phyloP scores from a whole-genome alignment of 192 early-diverging fungal species.

The Linnemannia schmuckeri region DNA sequence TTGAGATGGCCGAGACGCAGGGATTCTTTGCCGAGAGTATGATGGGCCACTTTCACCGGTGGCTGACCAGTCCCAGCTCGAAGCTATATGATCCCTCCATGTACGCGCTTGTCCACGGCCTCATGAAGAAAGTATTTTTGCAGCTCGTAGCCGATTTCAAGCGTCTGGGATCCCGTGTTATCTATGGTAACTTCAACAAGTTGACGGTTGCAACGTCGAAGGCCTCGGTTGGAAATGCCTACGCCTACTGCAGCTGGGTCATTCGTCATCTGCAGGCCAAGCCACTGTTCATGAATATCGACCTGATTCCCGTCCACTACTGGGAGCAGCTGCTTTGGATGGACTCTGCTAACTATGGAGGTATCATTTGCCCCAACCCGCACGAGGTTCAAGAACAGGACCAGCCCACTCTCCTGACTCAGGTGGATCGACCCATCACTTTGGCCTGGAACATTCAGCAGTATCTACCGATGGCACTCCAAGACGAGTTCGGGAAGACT shows the following conservation, averaged over 20 bases:
- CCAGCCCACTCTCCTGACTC: conserved; percentile 25
- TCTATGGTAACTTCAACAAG: conserved; percentile 86
- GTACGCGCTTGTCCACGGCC: conserved; percentile 79
- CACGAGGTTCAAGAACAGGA: conserved; percentile 50
- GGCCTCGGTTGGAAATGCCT: conserved; percentile 76
- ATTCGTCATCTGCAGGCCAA: conserved; percentile 76
- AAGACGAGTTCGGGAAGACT: conserved; percentile 76
- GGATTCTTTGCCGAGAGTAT: conserved; percentile 80
- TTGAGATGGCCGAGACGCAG: conserved; percentile 71
- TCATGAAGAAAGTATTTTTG: conserved; percentile 93
- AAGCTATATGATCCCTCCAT: conserved; percentile 89
- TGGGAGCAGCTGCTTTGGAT: conserved; percentile 94
- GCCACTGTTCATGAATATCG: conserved; percentile 81
- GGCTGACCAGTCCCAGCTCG: conserved; percentile 84
- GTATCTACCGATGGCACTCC: conserved; percentile 83
- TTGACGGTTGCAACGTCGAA: conserved; percentile 88
- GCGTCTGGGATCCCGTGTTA: conserved; percentile 79
- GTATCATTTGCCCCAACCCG: conserved; percentile 61
- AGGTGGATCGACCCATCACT: conserved; percentile 51
- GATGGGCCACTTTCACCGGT: conserved; percentile 89
- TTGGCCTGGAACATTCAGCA: conserved; percentile 95
- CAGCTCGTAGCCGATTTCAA: conserved; percentile 87
- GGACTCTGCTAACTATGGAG: conserved; percentile 91
- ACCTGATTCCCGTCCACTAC: conserved; percentile 75
- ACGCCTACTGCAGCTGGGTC: conserved; percentile 82